Evolutionary conservation across 306 rosid species (phyloP).

Genomic region (Quercus engelmannii): DNA sequence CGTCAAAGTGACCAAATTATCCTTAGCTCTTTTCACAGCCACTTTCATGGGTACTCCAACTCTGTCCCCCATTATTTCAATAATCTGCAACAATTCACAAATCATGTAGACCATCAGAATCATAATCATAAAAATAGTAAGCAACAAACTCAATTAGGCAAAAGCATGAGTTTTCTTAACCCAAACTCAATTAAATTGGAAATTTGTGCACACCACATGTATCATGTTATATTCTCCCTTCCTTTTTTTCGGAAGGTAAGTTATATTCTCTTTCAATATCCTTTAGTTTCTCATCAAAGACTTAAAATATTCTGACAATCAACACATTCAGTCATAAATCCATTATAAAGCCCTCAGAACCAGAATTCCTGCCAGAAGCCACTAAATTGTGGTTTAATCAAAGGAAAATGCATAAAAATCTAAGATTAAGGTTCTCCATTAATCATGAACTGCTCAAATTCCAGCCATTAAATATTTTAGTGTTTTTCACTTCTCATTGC

Average conservation of each 20-base stretch:
- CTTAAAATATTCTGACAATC: background rate
- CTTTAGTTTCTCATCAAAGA: background rate
- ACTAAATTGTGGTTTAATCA: background rate
- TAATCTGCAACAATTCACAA: slow-evolving; percentile 44
- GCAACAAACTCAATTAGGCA: background rate
- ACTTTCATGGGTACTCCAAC: slow-evolving; percentile 66
- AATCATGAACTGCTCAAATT: background rate
- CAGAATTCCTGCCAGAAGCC: no score
- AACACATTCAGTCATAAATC: background rate
- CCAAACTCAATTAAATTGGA: background rate
- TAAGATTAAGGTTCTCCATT: background rate
- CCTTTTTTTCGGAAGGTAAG: no score
- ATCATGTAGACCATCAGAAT: background rate
- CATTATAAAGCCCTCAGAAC: no score
- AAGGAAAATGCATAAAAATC: background rate
- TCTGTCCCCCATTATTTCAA: slow-evolving; percentile 72
- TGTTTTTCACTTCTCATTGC: background rate
- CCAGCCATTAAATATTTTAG: no score
- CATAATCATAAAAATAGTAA: background rate
- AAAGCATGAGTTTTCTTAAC: background rate
- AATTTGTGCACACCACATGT: background rate
- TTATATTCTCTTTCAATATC: background rate
- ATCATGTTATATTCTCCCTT: background rate
- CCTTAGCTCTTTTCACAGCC: slow-evolving; percentile 48
- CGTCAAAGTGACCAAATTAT: slow-evolving; percentile 44